Conservation (phyloP, 768 basidiomycete genomes). For the Leccinum ochraceum region DNA sequence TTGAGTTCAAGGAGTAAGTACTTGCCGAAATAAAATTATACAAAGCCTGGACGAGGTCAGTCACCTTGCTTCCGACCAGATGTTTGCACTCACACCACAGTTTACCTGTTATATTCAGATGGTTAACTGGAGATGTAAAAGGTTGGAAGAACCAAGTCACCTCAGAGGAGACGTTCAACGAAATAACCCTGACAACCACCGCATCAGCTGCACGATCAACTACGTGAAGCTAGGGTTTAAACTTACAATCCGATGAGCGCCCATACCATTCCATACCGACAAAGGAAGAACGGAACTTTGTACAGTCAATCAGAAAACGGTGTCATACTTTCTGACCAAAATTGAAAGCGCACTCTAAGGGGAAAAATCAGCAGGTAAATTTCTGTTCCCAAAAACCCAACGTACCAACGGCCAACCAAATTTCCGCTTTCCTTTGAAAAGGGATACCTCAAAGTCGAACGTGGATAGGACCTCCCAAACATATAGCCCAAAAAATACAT, state of each 20-base stretch:
- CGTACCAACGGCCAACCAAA: constrained; percentile 73
- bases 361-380: constrained; percentile 4
- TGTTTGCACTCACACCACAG: constrained; percentile 48
- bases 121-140: not conserved
- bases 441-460: constrained; percentile 65
- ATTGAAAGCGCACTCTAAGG: constrained; percentile 17
- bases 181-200: constrained; percentile 48
- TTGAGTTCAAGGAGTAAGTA: not conserved
- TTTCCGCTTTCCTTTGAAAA: constrained; percentile 55
- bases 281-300: constrained; percentile 65
- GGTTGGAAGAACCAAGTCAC: constrained; percentile 6
- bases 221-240: not conserved
- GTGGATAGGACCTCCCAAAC: constrained; percentile 69
- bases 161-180: constrained; percentile 48
- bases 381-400: constrained; percentile 10
- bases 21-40: constrained; percentile 70
- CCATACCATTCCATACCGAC: constrained; percentile 71
- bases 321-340: not conserved
- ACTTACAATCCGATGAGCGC: constrained; percentile 62
- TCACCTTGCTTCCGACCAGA: not conserved
- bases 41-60: constrained; percentile 45
- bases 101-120: constrained; percentile 43
- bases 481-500: constrained; percentile 65
- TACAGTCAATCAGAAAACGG: constrained; percentile 7
- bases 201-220: not conserved